Evolutionary conservation across 768 basidiomycete species (phyloP).

Genomic region (Podaxis sp.): DNA sequence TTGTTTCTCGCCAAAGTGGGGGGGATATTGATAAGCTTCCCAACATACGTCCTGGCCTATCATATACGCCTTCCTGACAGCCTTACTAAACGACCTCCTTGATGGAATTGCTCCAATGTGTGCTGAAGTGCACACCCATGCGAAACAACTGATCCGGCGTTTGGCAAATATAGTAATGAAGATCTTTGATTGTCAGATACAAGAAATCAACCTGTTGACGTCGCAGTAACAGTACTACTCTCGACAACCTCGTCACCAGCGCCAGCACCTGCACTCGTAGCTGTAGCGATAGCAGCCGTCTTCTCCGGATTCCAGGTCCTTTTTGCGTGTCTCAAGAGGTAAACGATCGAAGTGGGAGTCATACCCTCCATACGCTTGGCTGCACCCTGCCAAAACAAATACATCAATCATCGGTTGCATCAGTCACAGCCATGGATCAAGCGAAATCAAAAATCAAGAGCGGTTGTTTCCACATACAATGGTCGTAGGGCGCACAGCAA

Average conservation of each 20-base stretch:
- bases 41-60: not conserved
- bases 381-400: constrained; percentile 54
- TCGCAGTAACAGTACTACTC: no score
- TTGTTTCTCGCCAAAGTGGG: not conserved
- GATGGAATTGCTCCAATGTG: no score
- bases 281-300: not conserved
- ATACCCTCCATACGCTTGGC: constrained; percentile 93
- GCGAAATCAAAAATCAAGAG: not conserved
- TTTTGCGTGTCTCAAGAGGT: constrained; percentile 62
- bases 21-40: not conserved
- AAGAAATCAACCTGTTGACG: not conserved
- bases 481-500: constrained; percentile 56
- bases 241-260: not conserved
- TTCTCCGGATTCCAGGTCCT: constrained; percentile 25
- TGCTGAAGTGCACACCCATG: no score
- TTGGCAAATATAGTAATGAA: no score
- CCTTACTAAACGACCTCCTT: no score
- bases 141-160: no score
- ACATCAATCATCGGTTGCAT: not conserved
- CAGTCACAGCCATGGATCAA: no score
- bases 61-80: no score
- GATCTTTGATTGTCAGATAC: not conserved
- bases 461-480: constrained; percentile 42
- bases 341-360: constrained; percentile 75
- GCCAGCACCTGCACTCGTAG: not conserved